Evolutionary conservation across 176 grass and related monocot species (phyloP).

Genomic region (Leersia perrieri): DNA sequence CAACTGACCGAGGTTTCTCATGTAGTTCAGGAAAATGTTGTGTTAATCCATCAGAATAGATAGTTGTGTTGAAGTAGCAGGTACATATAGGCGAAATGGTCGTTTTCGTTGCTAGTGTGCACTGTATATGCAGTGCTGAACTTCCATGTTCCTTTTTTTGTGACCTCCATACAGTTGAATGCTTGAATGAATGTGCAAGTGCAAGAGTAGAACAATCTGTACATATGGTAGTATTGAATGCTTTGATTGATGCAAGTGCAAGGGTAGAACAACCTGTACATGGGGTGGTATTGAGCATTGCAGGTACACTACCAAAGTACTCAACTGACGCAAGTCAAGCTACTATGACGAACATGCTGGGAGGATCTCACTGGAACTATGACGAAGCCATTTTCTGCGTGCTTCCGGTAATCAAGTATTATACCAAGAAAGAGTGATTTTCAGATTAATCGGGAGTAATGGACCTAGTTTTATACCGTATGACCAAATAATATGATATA

Average conservation of each 20-base stretch:
- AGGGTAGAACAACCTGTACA: too few relatives aligned
- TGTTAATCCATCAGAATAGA: conserved; percentile 24
- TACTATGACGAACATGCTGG: too few relatives aligned
- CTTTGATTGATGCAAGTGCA: too few relatives aligned
- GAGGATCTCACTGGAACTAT: too few relatives aligned
- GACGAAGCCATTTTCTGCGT: too few relatives aligned
- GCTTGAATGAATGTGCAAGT: background rate
- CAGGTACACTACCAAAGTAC: too few relatives aligned
- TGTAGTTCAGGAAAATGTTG: background rate
- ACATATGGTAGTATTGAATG: background rate
- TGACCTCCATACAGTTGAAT: background rate
- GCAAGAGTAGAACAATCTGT: background rate
- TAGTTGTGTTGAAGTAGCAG: conserved; percentile 1
- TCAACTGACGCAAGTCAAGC: too few relatives aligned
- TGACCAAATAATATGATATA: too few relatives aligned
- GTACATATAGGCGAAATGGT: conserved; percentile 7
- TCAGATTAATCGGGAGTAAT: background rate
- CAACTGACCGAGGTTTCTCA: background rate
- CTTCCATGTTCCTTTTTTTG: background rate
- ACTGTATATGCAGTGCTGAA: background rate
- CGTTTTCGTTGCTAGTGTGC: conserved; percentile 15
- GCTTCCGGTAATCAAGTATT: too few relatives aligned
- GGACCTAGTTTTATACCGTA: background rate
- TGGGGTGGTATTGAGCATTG: too few relatives aligned
- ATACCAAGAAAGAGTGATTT: too few relatives aligned